Percentiles rank a stretch among this genome's conserved stretches.
Evolutionary conservation across 345 rosid genomes (phyloP).

Genomic region (Rhodamnia rubescens): DNA sequence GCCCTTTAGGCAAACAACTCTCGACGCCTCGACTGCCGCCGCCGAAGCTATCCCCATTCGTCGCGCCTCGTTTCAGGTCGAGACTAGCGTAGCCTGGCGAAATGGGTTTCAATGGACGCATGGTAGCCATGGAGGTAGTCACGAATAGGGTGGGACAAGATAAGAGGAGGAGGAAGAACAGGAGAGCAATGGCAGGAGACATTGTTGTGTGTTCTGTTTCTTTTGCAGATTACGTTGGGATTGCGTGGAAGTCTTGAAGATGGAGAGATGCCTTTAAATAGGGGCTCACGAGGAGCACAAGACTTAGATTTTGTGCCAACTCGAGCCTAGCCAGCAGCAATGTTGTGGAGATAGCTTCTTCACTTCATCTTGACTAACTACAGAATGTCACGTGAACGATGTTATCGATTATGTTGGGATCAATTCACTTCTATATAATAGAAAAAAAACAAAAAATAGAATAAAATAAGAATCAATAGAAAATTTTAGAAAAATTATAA

Average conservation of each 20-base stretch:
- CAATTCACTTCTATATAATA: no score
- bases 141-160: not conserved
- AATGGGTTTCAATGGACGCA: constrained; percentile 13
- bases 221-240: not conserved
- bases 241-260: not conserved
- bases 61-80: constrained; percentile 5
- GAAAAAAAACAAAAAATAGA: no score
- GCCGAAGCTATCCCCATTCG: not conserved
- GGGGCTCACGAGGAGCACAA: constrained; percentile 14
- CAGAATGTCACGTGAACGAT: no score
- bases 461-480: no score
- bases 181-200: constrained; percentile 7
- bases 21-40: not conserved
- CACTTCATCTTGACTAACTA: not conserved
- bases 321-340: not conserved
- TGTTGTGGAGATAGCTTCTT: not conserved
- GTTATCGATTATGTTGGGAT: no score
- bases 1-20: constrained; percentile 52
- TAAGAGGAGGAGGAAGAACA: constrained; percentile 14
- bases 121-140: constrained; percentile 1
- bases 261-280: constrained; percentile 15
- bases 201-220: not conserved
- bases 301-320: not conserved
- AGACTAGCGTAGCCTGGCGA: not conserved
- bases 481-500: no score